Conservation (phyloP, 129 eudicot genomes). For the Escallonia rubra region DNA sequence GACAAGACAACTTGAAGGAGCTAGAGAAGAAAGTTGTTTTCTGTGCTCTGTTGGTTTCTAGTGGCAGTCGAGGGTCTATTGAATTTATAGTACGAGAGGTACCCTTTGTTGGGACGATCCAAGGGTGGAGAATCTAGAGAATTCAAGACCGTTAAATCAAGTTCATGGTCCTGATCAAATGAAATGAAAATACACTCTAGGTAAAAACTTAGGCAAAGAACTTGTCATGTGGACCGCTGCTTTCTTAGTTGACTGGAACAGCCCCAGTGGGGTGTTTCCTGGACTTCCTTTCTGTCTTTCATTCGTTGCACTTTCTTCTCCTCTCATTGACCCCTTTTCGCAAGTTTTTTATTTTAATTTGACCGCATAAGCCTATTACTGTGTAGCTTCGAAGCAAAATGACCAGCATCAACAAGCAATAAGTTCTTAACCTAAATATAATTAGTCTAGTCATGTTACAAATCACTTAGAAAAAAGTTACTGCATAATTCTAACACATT, state of each 20-base stretch:
- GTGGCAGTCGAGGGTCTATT: neutral
- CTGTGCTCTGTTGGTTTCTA: neutral
- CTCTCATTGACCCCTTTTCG: too few relatives aligned
- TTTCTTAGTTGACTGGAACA: slow-evolving; percentile 4
- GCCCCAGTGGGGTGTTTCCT: neutral
- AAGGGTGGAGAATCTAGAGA: slow-evolving; percentile 17
- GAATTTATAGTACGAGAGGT: slow-evolving; percentile 22
- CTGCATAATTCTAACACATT: too few relatives aligned
- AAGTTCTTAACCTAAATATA: too few relatives aligned
- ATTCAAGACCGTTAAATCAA: slow-evolving; percentile 3
- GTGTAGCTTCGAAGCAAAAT: too few relatives aligned
- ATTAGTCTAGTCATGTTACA: too few relatives aligned
- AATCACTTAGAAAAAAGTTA: too few relatives aligned
- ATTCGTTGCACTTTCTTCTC: too few relatives aligned
- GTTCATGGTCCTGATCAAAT: slow-evolving; percentile 18
- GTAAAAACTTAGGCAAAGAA: slow-evolving; percentile 9
- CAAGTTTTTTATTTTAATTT: too few relatives aligned
- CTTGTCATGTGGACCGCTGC: slow-evolving; percentile 9
- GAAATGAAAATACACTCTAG: slow-evolving; percentile 9
- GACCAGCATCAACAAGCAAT: too few relatives aligned
- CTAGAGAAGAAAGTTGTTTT: neutral
- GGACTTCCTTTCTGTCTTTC: too few relatives aligned
- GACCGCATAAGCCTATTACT: too few relatives aligned
- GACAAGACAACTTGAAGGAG: neutral
- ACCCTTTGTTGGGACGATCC: slow-evolving; percentile 12